A percentile compares a stretch with the other conserved stretches of the same genome.
These are phyloP conservation scores for Monsonia emarginata DNA, from an alignment of 441 rosid genomes.

Conservation along the genomic window DNA sequence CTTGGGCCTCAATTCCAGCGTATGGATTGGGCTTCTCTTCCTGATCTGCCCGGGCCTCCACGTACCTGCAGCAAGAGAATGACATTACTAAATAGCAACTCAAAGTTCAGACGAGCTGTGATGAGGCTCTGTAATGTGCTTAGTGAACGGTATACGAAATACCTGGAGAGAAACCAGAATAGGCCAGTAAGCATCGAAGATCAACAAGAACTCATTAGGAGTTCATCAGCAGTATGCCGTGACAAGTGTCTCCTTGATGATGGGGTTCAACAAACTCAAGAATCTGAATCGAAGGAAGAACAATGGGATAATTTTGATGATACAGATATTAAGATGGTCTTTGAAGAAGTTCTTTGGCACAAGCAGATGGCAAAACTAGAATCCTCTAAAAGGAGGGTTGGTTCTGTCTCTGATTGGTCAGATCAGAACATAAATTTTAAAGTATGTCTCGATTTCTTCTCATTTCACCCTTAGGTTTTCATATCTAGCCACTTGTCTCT, in stretches of 20 bases:
- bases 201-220: slow-evolving; percentile 30
- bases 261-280: slow-evolving; percentile 30
- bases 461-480: background rate
- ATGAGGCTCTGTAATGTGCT: slow-evolving; percentile 79
- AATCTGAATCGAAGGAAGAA: slow-evolving; percentile 33
- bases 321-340: slow-evolving; percentile 39
- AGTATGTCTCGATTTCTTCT: slow-evolving; percentile 26
- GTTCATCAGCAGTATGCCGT: slow-evolving; percentile 20
- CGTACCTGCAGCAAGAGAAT: slow-evolving; percentile 61
- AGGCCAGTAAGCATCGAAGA: slow-evolving; percentile 15
- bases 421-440: slow-evolving; percentile 36
- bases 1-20: slow-evolving; percentile 81
- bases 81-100: slow-evolving; percentile 43
- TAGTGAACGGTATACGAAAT: slow-evolving; percentile 55
- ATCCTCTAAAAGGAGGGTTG: slow-evolving; percentile 37
- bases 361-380: slow-evolving; percentile 62
- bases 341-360: slow-evolving; percentile 58
- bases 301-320: slow-evolving; percentile 86
- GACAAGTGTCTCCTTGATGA: slow-evolving; percentile 15
- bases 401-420: slow-evolving; percentile 37
- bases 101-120: slow-evolving; percentile 53
- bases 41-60: slow-evolving; percentile 66
- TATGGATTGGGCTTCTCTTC: slow-evolving; percentile 60
- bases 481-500: slow-evolving; percentile 1
- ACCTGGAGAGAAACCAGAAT: slow-evolving; percentile 45